Percentiles rank a stretch among this genome's conserved stretches.
Evolutionary conservation across 371 early-diverging fungal genomes (phyloP).

Genomic region (Haplosporangium sp.): DNA sequence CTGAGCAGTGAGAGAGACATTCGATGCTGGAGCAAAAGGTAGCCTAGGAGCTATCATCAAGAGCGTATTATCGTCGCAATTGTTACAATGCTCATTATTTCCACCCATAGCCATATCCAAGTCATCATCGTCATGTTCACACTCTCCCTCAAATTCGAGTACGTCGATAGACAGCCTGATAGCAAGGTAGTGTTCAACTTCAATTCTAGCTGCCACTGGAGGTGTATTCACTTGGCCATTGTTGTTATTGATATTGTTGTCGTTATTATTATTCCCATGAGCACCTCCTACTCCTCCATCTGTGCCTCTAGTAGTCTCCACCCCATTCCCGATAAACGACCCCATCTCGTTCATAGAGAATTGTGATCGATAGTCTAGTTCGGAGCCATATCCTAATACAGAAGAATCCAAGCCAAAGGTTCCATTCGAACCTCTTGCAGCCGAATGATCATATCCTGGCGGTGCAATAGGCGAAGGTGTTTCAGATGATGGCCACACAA

Average conservation of each 20-base stretch:
- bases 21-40: constrained; percentile 2
- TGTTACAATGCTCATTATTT: constrained; percentile 17
- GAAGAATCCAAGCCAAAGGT: not conserved
- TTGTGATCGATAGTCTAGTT: constrained; percentile 15
- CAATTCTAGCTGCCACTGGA: constrained; percentile 29
- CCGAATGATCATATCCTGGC: not conserved
- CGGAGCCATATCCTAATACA: constrained; percentile 6
- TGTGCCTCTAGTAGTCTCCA: not conserved
- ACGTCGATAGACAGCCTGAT: constrained; percentile 44
- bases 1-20: not conserved
- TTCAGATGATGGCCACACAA: constrained; percentile 40
- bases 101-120: constrained; percentile 19
- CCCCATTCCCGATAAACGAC: not conserved
- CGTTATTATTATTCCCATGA: not conserved
- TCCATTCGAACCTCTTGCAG: not conserved
- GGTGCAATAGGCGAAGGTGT: constrained; percentile 6
- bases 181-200: constrained; percentile 41
- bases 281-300: not conserved
- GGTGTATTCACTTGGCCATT: not conserved
- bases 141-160: constrained; percentile 48
- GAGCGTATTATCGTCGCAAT: not conserved
- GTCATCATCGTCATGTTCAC: constrained; percentile 25
- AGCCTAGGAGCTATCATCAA: not conserved
- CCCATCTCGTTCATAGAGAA: not conserved
- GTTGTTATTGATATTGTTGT: not conserved